Evolutionary conservation across 768 basidiomycete species (phyloP).

Genomic region (Sarcomyxa edulis): DNA sequence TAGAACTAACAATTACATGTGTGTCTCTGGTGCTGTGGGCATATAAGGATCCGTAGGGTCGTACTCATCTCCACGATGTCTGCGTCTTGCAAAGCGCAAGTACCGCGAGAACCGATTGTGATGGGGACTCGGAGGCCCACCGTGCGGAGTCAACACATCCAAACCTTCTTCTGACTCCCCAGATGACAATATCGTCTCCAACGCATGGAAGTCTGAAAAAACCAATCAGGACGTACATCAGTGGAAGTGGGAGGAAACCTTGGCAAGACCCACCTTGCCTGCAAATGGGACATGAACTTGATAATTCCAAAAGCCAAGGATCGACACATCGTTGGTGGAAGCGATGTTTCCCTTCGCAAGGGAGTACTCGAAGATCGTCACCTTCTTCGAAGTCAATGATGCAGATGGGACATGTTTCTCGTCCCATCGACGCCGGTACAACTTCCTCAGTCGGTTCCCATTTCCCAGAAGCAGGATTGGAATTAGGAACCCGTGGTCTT

Average conservation of each 20-base stretch:
- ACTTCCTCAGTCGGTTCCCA: too few species aligned
- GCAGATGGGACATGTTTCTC: conserved; percentile 92
- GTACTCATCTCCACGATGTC: conserved; percentile 20
- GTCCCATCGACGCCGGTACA: conserved; percentile 63
- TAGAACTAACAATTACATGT: too few species aligned
- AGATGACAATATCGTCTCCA: conserved; percentile 50
- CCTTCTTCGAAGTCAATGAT: conserved; percentile 92
- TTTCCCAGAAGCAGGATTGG: too few species aligned
- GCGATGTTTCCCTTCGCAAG: conserved; percentile 86
- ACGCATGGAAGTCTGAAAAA: conserved; percentile 49
- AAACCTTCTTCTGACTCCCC: conserved; percentile 18
- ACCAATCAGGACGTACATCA: conserved; percentile 2
- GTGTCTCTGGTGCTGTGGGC: conserved; percentile 24
- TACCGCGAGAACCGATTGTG: conserved; percentile 53
- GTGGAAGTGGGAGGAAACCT: background rate
- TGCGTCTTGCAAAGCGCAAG: conserved; percentile 44
- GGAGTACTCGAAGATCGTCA: conserved; percentile 85
- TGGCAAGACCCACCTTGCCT: conserved; percentile 60
- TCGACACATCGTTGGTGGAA: conserved; percentile 92
- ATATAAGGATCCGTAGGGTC: conserved; percentile 28
- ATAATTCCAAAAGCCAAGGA: conserved; percentile 88
- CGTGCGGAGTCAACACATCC: conserved; percentile 1
- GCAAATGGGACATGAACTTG: conserved; percentile 89
- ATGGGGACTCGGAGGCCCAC: conserved; percentile 8
- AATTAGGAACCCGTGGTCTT: too few species aligned